Conservation (phyloP, 306 rosid genomes). For the Malus asiatica region DNA sequence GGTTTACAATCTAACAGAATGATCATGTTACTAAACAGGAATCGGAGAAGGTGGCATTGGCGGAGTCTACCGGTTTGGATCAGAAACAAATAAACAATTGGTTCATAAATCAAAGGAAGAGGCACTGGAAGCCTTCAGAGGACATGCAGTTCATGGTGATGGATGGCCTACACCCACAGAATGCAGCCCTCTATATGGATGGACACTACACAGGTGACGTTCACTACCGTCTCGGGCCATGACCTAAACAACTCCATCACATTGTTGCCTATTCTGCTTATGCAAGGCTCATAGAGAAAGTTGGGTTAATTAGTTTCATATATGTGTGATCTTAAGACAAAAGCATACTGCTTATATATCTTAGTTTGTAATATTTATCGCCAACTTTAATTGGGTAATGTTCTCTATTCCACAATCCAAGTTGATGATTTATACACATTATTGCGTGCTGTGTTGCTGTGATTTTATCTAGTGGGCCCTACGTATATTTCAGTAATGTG, state of each 20-base stretch:
- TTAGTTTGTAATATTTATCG: not conserved
- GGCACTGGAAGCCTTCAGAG: conserved; percentile 99
- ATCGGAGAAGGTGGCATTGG: conserved; percentile 93
- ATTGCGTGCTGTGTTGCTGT: not conserved
- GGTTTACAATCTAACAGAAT: not conserved
- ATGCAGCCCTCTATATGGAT: conserved; percentile 69
- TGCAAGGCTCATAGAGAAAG: not conserved
- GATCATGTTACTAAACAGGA: conserved; percentile 34
- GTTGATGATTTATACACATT: not conserved
- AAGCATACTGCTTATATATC: not conserved
- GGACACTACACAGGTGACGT: conserved; percentile 65
- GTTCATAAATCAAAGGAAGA: conserved; percentile 97
- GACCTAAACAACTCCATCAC: not conserved
- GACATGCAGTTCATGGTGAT: conserved; percentile 98
- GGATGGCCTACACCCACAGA: conserved; percentile 87
- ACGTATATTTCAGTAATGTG: not conserved
- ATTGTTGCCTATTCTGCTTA: not conserved
- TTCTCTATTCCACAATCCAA: not conserved
- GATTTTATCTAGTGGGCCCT: not conserved
- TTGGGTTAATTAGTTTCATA: not conserved
- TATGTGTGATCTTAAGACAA: not conserved
- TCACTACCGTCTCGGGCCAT: conserved; percentile 88
- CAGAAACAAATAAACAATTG: conserved; percentile 95
- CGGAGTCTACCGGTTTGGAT: conserved; percentile 92
- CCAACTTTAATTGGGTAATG: not conserved